These are phyloP conservation scores for Paramecium octaurelia DNA, from an alignment of 73 alveolate genomes.

Conservation along the genomic window DNA sequence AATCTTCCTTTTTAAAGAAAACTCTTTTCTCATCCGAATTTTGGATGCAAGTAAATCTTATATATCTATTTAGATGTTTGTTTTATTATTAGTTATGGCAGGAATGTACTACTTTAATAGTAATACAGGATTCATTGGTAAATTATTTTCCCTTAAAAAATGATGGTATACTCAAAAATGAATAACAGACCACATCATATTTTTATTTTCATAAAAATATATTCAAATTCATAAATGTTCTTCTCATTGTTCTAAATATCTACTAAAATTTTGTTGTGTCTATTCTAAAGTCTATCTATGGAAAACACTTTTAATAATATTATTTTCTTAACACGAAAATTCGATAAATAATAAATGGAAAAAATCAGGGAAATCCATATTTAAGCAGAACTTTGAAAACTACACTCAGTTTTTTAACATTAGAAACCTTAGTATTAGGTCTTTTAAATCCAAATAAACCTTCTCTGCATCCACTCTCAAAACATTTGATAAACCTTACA, in stretches of 20 bases:
- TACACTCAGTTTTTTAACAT: neutral
- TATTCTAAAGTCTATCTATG: neutral
- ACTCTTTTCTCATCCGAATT: slow-evolving; percentile 12
- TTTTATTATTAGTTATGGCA: slow-evolving; percentile 26
- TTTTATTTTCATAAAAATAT: neutral
- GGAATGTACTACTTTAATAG: slow-evolving; percentile 15
- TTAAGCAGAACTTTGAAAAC: too few relatives aligned
- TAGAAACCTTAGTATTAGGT: neutral
- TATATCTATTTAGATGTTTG: neutral
- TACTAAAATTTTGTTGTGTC: neutral
- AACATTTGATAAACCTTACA: slow-evolving; percentile 49
- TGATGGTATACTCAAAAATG: neutral
- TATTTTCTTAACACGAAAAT: too few relatives aligned
- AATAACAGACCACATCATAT: neutral
- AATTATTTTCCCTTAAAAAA: neutral
- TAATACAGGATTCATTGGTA: neutral
- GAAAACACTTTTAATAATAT: too few relatives aligned
- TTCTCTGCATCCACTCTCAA: slow-evolving; percentile 36
- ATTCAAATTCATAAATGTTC: neutral
- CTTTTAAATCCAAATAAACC: neutral
- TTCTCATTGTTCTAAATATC: neutral
- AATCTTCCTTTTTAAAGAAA: neutral
- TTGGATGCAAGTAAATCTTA: slow-evolving; percentile 20
- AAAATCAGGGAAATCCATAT: too few relatives aligned
- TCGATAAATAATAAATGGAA: too few relatives aligned